A percentile compares a stretch with the other conserved stretches of the same genome.
Conservation (phyloP, 2,329 filamentous ascomycete genomes). For the Xylaria sp. region DNA sequence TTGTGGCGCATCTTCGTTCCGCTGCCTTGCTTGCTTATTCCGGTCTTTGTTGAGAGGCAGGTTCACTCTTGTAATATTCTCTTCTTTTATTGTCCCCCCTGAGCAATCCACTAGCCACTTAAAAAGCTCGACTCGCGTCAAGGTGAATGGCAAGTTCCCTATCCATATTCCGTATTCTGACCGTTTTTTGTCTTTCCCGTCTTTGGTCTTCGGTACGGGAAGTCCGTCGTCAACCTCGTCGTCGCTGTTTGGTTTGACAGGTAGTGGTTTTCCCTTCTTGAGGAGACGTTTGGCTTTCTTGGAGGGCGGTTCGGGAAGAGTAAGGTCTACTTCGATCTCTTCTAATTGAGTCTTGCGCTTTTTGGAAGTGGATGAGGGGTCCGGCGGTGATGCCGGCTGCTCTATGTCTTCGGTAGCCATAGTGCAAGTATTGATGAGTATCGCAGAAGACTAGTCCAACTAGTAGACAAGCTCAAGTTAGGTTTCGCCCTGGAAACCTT, state of each 20-base stretch:
- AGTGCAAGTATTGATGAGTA: not conserved
- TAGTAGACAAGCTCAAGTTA: not conserved
- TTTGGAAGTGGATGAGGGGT: conserved; percentile 54
- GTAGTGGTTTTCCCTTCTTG: conserved; percentile 80
- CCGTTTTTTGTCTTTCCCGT: conserved; percentile 65
- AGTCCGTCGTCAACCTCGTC: conserved; percentile 54
- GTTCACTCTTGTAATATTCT: conserved; percentile 85
- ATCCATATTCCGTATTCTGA: conserved; percentile 94
- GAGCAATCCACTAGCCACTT: conserved; percentile 82
- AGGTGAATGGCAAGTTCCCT: conserved; percentile 89
- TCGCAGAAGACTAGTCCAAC: not conserved
- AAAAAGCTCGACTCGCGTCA: conserved; percentile 78
- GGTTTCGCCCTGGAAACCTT: not conserved
- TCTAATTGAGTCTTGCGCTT: conserved; percentile 78
- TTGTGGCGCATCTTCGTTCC: conserved; percentile 43
- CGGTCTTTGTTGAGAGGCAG: conserved; percentile 70
- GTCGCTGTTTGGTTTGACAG: conserved; percentile 57
- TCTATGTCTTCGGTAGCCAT: conserved; percentile 39
- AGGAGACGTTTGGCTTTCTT: conserved; percentile 91
- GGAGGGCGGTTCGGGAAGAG: conserved; percentile 90
- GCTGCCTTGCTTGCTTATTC: conserved; percentile 37
- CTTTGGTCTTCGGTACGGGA: conserved; percentile 47
- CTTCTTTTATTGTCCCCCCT: conserved; percentile 71
- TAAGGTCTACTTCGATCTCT: conserved; percentile 90
- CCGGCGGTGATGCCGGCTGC: conserved; percentile 31